A percentile compares a stretch with the other conserved stretches of the same genome.
These are phyloP conservation scores for Echium plantagineum DNA, from an alignment of 257 asterid genomes.

Conservation along the genomic window DNA sequence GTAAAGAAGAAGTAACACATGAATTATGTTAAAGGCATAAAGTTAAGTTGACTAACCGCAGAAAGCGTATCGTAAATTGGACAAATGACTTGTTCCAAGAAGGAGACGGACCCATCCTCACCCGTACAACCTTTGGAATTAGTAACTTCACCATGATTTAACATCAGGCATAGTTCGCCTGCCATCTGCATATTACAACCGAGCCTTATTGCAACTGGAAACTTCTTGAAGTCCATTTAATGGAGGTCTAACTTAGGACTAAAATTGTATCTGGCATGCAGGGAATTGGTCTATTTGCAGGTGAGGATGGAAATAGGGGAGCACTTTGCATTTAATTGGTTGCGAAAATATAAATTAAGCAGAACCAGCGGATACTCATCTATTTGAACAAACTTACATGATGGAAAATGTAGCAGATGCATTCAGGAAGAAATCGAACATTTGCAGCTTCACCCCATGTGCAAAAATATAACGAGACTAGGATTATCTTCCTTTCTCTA, in stretches of 20 bases:
- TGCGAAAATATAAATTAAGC: too few relatives aligned
- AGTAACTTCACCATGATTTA: constrained; percentile 72
- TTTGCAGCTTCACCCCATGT: constrained; percentile 99
- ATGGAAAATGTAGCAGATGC: constrained; percentile 93
- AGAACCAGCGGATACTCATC: background rate
- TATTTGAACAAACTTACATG: constrained; percentile 42
- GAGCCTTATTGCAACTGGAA: background rate
- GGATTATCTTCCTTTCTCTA: constrained; percentile 77
- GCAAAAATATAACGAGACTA: constrained; percentile 71
- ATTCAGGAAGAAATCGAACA: constrained; percentile 93
- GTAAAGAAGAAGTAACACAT: background rate
- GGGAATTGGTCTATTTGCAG: too few relatives aligned
- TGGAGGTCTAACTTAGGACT: background rate
- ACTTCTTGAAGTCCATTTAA: background rate
- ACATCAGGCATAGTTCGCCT: constrained; percentile 62
- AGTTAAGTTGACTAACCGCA: constrained; percentile 32
- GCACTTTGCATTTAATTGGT: too few relatives aligned
- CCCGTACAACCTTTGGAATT: constrained; percentile 47
- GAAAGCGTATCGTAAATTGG: constrained; percentile 52
- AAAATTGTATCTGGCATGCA: too few relatives aligned
- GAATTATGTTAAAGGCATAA: background rate
- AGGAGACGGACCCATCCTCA: constrained; percentile 54
- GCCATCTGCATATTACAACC: constrained; percentile 66
- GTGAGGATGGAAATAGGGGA: too few relatives aligned
- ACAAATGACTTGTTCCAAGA: constrained; percentile 53